Conservation (phyloP, 1,284 basidiomycete genomes). For the Ganoderma lucidum region DNA sequence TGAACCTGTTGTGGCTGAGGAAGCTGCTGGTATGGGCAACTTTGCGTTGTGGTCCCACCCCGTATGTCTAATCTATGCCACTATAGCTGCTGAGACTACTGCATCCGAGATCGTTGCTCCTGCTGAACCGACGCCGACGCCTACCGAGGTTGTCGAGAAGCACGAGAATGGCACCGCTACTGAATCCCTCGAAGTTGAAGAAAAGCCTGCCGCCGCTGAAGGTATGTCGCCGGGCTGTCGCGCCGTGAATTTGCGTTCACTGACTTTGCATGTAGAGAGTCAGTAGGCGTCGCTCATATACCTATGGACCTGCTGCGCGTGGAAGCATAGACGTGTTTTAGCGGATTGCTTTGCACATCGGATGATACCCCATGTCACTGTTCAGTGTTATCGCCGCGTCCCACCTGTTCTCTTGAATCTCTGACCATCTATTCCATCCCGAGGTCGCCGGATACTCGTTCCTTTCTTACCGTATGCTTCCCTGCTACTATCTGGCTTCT, state of each 20-base stretch:
- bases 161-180: conserved; percentile 19
- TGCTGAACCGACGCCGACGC: not conserved
- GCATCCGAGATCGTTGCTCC: not conserved
- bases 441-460: conserved; percentile 10
- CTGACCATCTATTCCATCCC: conserved; percentile 2
- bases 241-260: not conserved
- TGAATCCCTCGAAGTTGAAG: conserved; percentile 17
- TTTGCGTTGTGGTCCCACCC: too few species aligned
- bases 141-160: conserved; percentile 10
- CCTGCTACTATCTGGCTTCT: conserved; percentile 17
- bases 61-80: too few species aligned
- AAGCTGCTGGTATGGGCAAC: not conserved
- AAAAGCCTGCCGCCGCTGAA: conserved; percentile 27
- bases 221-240: conserved; percentile 6
- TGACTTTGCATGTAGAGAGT: conserved; percentile 14
- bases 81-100: not conserved
- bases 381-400: not conserved
- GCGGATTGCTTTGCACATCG: conserved; percentile 23
- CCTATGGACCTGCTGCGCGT: conserved; percentile 20
- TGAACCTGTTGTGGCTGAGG: conserved; percentile 9
- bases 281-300: conserved; percentile 23
- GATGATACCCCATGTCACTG: conserved; percentile 30
- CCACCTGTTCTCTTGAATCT: conserved; percentile 2
- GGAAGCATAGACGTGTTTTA: conserved; percentile 25
- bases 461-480: conserved; percentile 28